phyloP scores from a whole-genome alignment of 2,329 filamentous ascomycete species.

The Rasamsonia emersonii region DNA sequence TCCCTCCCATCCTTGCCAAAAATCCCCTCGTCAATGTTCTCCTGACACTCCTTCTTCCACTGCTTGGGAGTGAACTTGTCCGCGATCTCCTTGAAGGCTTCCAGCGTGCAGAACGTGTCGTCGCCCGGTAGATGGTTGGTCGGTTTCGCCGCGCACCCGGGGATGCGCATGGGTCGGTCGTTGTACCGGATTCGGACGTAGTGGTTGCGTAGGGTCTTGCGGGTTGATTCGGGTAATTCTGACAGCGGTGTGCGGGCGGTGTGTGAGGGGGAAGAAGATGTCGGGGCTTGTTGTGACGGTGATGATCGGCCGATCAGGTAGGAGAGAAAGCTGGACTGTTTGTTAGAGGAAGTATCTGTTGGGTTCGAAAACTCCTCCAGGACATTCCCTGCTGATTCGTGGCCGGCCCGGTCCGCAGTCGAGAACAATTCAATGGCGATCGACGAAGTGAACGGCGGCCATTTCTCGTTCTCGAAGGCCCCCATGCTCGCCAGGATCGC shows the following conservation, averaged over 20 bases:
- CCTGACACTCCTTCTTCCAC: constrained; percentile 60
- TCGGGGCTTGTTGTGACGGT: constrained; percentile 7
- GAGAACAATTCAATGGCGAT: constrained; percentile 86
- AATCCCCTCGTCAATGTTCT: constrained; percentile 47
- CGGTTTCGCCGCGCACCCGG: constrained; percentile 60
- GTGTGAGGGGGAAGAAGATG: constrained; percentile 15
- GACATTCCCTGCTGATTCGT: constrained; percentile 9
- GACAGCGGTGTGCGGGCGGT: constrained; percentile 26
- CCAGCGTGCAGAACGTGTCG: constrained; percentile 80
- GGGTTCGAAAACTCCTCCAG: constrained; percentile 18
- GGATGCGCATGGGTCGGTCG: constrained; percentile 69
- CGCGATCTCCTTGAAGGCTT: constrained; percentile 85
- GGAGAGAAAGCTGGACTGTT: constrained; percentile 24
- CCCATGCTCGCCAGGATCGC: constrained; percentile 69
- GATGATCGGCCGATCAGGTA: constrained; percentile 18
- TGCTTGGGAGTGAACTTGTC: constrained; percentile 79
- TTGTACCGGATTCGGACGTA: constrained; percentile 91
- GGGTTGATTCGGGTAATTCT: constrained; percentile 19
- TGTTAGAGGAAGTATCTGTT: constrained; percentile 13
- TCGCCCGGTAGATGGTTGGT: constrained; percentile 84
- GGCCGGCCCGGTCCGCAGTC: constrained; percentile 27
- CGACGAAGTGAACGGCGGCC: constrained; percentile 92
- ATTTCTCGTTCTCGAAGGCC: constrained; percentile 61
- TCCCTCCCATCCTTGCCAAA: constrained; percentile 38
- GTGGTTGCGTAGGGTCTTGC: constrained; percentile 47